These are phyloP conservation scores for Capillidium rhysosporum DNA, from an alignment of 371 early-diverging fungal species.

Conservation along the genomic window DNA sequence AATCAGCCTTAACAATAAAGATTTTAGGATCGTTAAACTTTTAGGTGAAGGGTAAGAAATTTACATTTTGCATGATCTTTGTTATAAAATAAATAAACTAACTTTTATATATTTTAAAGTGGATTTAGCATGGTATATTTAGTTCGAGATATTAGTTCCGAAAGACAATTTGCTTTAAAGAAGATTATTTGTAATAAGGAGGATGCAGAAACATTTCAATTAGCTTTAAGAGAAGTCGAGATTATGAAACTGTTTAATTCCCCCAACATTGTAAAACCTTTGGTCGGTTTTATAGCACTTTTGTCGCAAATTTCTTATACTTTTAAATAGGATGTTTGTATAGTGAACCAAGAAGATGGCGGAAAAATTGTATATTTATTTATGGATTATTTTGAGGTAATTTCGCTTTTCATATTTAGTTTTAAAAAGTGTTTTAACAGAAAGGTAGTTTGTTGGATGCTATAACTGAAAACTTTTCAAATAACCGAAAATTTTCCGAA, in stretches of 20 bases:
- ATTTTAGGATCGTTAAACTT: slow-evolving; percentile 17
- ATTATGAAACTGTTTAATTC: slow-evolving; percentile 38
- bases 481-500: slow-evolving; percentile 29
- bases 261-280: slow-evolving; percentile 39
- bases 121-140: slow-evolving; percentile 57
- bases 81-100: neutral
- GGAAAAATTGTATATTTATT: slow-evolving; percentile 42
- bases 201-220: slow-evolving; percentile 23
- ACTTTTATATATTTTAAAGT: slow-evolving; percentile 18
- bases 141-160: slow-evolving; percentile 31
- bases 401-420: neutral
- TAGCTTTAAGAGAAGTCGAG: slow-evolving; percentile 44
- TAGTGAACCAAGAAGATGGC: slow-evolving; percentile 29
- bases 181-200: slow-evolving; percentile 41
- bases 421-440: slow-evolving; percentile 8
- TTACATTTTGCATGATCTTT: no score
- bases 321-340: slow-evolving; percentile 30
- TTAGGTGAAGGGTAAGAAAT: slow-evolving; percentile 44
- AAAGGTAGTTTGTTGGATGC: slow-evolving; percentile 41
- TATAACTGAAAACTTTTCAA: slow-evolving; percentile 26
- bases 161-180: slow-evolving; percentile 36
- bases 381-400: slow-evolving; percentile 37
- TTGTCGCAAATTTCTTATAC: neutral
- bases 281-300: slow-evolving; percentile 26
- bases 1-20: slow-evolving; percentile 3